Evolutionary conservation across 2,329 filamentous ascomycete genomes (phyloP).

Genomic region (Penicillium occitanis): DNA sequence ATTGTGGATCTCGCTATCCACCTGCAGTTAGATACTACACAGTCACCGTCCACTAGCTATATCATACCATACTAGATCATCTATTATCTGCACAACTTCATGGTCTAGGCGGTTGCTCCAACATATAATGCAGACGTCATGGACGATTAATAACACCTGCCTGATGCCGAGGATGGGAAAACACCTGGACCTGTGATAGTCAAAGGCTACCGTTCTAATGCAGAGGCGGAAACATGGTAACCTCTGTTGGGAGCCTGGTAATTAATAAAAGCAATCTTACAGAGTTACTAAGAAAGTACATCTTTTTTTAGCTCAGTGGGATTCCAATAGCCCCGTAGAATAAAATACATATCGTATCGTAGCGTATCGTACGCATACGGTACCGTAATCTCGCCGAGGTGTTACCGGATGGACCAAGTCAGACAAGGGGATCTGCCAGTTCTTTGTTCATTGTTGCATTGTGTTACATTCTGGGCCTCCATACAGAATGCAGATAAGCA

Average conservation of each 20-base stretch:
- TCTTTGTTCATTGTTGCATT: background rate
- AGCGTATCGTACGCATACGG: background rate
- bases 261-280: too few species aligned
- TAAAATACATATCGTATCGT: background rate
- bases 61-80: too few species aligned
- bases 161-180: background rate
- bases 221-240: background rate
- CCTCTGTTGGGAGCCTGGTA: too few species aligned
- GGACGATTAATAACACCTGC: background rate
- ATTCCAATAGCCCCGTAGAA: too few species aligned
- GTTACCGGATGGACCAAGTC: background rate
- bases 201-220: background rate
- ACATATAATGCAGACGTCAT: background rate
- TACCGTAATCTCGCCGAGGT: background rate
- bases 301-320: too few species aligned
- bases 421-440: background rate
- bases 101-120: background rate
- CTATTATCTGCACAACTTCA: too few species aligned
- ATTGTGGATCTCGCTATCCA: too few species aligned
- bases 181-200: background rate
- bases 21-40: too few species aligned
- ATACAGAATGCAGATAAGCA: background rate
- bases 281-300: too few species aligned
- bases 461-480: background rate
- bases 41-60: too few species aligned